Evolutionary conservation across 2,329 filamentous ascomycete species (phyloP).

Genomic region (Colletotrichum kahawae): DNA sequence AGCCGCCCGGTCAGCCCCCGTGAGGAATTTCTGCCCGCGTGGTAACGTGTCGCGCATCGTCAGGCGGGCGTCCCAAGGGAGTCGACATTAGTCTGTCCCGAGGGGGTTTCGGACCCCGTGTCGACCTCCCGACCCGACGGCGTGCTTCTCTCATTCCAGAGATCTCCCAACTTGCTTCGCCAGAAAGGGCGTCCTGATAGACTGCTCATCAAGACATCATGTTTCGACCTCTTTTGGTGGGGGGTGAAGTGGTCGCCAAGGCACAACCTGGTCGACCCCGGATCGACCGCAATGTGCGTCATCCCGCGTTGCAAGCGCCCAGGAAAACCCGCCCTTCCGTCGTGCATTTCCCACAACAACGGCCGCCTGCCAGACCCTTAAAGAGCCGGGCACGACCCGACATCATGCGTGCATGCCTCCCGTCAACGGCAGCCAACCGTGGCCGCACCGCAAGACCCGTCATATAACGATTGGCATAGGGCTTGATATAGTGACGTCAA

Average conservation of each 20-base stretch:
- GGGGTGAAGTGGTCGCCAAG: not conserved
- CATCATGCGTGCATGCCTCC: not conserved
- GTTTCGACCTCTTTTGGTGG: not conserved
- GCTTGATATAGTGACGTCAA: constrained; percentile 15
- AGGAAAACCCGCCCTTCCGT: not conserved
- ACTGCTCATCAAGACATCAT: not conserved
- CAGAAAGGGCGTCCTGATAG: not conserved
- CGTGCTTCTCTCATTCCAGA: not conserved
- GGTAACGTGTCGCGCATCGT: not conserved
- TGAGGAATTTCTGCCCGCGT: constrained; percentile 1
- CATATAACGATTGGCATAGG: constrained; percentile 9
- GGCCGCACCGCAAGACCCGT: constrained; percentile 2
- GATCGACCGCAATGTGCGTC: constrained; percentile 11
- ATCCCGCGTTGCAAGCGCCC: constrained; percentile 10
- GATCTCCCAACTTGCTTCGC: not conserved
- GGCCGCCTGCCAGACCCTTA: not conserved
- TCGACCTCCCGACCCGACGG: not conserved
- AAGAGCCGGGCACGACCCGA: not conserved
- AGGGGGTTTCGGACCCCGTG: not conserved
- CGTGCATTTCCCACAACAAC: not conserved
- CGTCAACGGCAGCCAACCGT: not conserved
- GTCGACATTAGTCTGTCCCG: not conserved
- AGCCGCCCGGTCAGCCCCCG: not conserved
- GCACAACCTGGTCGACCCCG: not conserved
- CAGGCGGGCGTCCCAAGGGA: not conserved